phyloP scores from a whole-genome alignment of 2,329 filamentous ascomycete species.

The Ploettnerulaceae sp. region DNA sequence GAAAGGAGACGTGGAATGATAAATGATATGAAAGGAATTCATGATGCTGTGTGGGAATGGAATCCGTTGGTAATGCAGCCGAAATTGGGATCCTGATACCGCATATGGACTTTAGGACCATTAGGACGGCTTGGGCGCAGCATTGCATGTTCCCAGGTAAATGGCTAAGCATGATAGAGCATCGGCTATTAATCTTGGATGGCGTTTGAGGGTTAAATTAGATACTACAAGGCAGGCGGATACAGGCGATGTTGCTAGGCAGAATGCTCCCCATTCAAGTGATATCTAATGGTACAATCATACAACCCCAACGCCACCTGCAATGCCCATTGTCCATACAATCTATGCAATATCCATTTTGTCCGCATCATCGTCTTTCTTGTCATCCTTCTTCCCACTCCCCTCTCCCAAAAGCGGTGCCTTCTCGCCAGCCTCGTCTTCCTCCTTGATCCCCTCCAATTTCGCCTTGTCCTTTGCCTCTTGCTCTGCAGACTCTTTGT shows the following conservation, averaged over 20 bases:
- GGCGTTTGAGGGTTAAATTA: too few species aligned
- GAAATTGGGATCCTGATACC: too few species aligned
- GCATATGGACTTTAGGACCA: too few species aligned
- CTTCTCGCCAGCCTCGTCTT: slow-evolving; percentile 58
- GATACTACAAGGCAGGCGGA: slow-evolving; percentile 3
- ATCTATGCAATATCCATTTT: slow-evolving; percentile 85
- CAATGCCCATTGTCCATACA: slow-evolving; percentile 28
- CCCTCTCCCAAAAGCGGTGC: slow-evolving; percentile 59
- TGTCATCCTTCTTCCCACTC: slow-evolving; percentile 50
- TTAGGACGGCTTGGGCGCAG: too few species aligned
- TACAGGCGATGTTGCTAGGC: slow-evolving; percentile 1
- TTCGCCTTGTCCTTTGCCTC: slow-evolving; percentile 66
- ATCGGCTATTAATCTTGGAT: too few species aligned
- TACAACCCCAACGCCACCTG: slow-evolving; percentile 35
- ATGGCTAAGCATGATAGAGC: too few species aligned
- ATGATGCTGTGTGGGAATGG: slow-evolving; percentile 4
- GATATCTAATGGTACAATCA: slow-evolving; percentile 34
- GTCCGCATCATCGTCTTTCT: slow-evolving; percentile 56
- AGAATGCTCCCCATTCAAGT: slow-evolving; percentile 13
- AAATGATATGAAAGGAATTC: neutral
- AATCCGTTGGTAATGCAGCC: too few species aligned
- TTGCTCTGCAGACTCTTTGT: slow-evolving; percentile 65
- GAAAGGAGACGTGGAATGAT: neutral
- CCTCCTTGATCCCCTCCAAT: slow-evolving; percentile 78
- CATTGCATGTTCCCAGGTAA: too few species aligned